phyloP scores from a whole-genome alignment of 2,329 filamentous ascomycete genomes.

The Elsinoe fawcettii region DNA sequence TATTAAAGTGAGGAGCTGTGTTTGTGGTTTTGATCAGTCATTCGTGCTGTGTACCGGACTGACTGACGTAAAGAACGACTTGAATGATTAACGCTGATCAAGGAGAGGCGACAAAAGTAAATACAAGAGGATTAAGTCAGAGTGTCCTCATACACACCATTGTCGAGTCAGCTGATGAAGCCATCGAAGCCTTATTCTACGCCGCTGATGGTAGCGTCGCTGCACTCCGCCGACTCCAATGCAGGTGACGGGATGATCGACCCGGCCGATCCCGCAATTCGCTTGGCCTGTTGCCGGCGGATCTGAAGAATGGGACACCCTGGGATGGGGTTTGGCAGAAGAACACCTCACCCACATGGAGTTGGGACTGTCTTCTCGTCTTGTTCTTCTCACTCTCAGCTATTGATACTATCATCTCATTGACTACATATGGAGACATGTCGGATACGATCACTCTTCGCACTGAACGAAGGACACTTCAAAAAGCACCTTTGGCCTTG shows the following conservation, averaged over 20 bases:
- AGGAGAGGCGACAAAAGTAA: neutral
- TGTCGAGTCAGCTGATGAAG: slow-evolving; percentile 11
- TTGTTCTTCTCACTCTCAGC: too few relatives aligned
- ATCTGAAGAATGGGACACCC: too few relatives aligned
- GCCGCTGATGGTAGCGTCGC: slow-evolving; percentile 2
- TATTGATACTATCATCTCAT: too few relatives aligned
- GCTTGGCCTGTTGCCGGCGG: too few relatives aligned
- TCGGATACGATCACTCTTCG: too few relatives aligned
- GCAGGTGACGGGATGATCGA: neutral
- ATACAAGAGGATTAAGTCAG: neutral
- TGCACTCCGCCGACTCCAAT: neutral
- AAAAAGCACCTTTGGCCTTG: too few relatives aligned
- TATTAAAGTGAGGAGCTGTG: neutral
- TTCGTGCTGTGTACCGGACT: slow-evolving; percentile 3
- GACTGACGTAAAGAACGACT: neutral
- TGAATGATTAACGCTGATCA: neutral
- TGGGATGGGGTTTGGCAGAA: too few relatives aligned
- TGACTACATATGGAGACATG: too few relatives aligned
- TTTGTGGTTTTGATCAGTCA: neutral
- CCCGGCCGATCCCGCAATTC: neutral
- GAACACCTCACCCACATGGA: too few relatives aligned
- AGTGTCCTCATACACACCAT: neutral
- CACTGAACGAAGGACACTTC: too few relatives aligned
- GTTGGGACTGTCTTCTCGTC: too few relatives aligned
- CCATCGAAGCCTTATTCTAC: neutral